These are phyloP conservation scores for Saccharomyces hybrid DNA, from an alignment of 1,139 yeast species.

Conservation along the genomic window DNA sequence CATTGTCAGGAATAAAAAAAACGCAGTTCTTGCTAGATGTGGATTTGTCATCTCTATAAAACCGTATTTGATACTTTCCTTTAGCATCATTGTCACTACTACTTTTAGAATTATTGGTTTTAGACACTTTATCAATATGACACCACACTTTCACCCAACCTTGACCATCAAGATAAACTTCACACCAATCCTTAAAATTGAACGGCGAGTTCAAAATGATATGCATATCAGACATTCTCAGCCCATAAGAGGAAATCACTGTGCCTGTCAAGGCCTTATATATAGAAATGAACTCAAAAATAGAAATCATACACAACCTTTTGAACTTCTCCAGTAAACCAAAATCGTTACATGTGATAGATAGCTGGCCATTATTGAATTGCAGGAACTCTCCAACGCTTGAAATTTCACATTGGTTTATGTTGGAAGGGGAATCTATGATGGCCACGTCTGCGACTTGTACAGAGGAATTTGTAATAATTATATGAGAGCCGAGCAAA, in stretches of 20 bases:
- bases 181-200: conserved; percentile 32
- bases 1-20: conserved; percentile 25
- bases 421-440: background rate
- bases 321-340: conserved; percentile 8
- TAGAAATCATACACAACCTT: conserved; percentile 16
- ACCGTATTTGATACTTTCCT: conserved; percentile 26
- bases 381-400: background rate
- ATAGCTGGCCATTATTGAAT: conserved; percentile 9
- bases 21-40: conserved; percentile 17
- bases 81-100: conserved; percentile 4
- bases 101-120: conserved; percentile 7
- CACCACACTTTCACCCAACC: conserved; percentile 32
- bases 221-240: conserved; percentile 27
- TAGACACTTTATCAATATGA: conserved; percentile 24
- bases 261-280: conserved; percentile 28
- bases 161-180: conserved; percentile 23
- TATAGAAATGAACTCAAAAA: conserved; percentile 25
- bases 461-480: background rate
- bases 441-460: background rate
- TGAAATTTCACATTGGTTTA: background rate
- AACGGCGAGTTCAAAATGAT: conserved; percentile 24
- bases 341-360: conserved; percentile 6
- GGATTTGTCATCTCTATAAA: conserved; percentile 26
- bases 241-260: conserved; percentile 24
- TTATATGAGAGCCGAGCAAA: background rate